Evolutionary conservation across 140 eudicot species (phyloP), one percentile per base, ranked within the genome.

Genomic region (Oenanthe javanica): DNA sequence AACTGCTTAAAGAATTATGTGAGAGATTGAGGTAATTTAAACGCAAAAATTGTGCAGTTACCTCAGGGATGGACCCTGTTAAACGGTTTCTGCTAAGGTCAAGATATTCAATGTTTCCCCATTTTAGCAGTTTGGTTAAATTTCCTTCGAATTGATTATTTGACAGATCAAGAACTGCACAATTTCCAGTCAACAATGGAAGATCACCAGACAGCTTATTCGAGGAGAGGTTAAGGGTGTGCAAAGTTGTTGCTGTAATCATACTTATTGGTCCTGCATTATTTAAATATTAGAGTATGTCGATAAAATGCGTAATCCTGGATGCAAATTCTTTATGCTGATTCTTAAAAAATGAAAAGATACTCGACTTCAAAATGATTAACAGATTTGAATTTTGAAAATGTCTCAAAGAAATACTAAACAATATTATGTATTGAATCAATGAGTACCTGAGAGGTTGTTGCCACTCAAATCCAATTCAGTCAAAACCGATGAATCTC

Each of bases 381-480:
- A 46, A 25, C 4, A 25, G 6, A 25, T 3, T 23, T 36, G 14
- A 4, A 25, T 3, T 23, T 36, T 27, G 1, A 36, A 27, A 16
- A 31, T 27, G 19, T 31, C 80, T 77, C 49, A 76, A 36, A 6
- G 23, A 48, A 25, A 73, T 12, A 23, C 51, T 16, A 13, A 25
- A 16, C 16, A 77, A 54, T 45, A 50, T 38, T 63, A 71, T 18
- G 3, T 38, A 14, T 40, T 74, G 14, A 45, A 71, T 15, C 75
- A 4, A 77, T 6, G 79, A 19, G 81, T 77, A 93, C 99, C 99
- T 84, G 99, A 84, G 81, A 96, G 89, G 77, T 93, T 96, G 81
- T 96, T 96, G 76, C 99, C 91, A 49, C 99, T 96, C 87, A 96
- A 89, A 79, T 96, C 99, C 79, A 96, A 81, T 79, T 96, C 98